phyloP scores from a whole-genome alignment of 345 rosid genomes.

The Combretum micranthum region DNA sequence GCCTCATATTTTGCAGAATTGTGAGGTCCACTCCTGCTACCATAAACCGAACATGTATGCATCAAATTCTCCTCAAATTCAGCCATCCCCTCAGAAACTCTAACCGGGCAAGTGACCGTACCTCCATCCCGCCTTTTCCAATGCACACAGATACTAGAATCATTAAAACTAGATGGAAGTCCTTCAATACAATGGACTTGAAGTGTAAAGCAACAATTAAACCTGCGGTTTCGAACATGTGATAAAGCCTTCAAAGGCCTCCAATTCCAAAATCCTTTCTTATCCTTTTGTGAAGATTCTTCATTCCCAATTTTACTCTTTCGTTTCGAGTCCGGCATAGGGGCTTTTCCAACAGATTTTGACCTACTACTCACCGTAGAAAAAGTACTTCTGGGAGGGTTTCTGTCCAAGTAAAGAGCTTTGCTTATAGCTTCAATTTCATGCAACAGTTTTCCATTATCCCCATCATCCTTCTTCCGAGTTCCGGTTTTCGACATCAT shows the following conservation, averaged over 20 bases:
- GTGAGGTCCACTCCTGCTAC: conserved; percentile 79
- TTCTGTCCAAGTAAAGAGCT: conserved; percentile 63
- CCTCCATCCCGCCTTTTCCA: conserved; percentile 93
- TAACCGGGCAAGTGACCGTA: conserved; percentile 48
- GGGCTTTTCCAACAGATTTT: conserved; percentile 38
- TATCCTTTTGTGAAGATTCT: conserved; percentile 53
- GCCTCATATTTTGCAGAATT: conserved; percentile 94
- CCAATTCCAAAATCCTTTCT: conserved; percentile 89
- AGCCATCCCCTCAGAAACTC: conserved; percentile 53
- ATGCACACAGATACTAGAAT: conserved; percentile 55
- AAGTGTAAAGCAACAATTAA: conserved; percentile 71
- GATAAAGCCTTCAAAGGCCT: conserved; percentile 78
- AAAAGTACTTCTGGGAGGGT: conserved; percentile 21
- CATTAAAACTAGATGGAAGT: conserved; percentile 48
- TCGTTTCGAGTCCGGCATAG: conserved; percentile 26
- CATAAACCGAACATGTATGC: conserved; percentile 66
- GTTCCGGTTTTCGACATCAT: conserved; percentile 49
- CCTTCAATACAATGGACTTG: conserved; percentile 70
- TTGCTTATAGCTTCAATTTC: conserved; percentile 74
- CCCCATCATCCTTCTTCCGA: conserved; percentile 45
- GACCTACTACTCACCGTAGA: conserved; percentile 25
- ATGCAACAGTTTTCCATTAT: conserved; percentile 42
- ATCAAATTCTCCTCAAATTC: conserved; percentile 69
- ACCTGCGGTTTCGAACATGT: conserved; percentile 49
- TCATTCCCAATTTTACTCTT: conserved; percentile 27